These are phyloP conservation scores for Alternaria sp. DNA, from an alignment of 2,329 filamentous ascomycete genomes.

Conservation along the genomic window DNA sequence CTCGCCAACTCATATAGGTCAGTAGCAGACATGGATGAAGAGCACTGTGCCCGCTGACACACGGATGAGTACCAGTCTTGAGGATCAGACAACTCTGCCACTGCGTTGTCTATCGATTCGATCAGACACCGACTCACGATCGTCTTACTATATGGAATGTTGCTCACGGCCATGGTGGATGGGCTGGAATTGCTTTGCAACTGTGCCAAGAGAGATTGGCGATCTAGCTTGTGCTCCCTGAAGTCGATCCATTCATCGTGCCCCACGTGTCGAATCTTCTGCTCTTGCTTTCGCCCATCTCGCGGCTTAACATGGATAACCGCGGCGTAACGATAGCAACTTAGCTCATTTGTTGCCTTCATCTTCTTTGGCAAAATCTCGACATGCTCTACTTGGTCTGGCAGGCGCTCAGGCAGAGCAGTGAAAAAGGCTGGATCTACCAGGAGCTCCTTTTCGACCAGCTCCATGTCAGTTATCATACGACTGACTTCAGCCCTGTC, in stretches of 20 bases:
- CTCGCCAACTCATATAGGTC: constrained; percentile 1
- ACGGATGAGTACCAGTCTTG: background rate
- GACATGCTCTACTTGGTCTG: constrained; percentile 5
- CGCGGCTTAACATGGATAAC: background rate
- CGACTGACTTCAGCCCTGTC: constrained; percentile 2
- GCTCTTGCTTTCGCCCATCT: background rate
- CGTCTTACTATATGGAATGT: constrained; percentile 3
- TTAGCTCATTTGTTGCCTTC: constrained; percentile 20
- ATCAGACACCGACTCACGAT: background rate
- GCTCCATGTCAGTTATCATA: constrained; percentile 10
- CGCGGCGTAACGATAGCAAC: constrained; percentile 18
- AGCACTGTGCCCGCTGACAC: background rate
- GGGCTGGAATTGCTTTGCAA: background rate
- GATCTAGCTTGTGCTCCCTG: background rate
- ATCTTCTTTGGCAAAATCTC: constrained; percentile 21
- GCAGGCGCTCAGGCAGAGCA: background rate
- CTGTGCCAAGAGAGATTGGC: background rate
- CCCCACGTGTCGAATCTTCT: background rate
- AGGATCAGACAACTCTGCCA: background rate
- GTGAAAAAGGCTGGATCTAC: constrained; percentile 18
- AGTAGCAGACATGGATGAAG: background rate
- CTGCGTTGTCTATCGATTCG: background rate
- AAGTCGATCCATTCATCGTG: background rate
- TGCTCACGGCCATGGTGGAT: background rate
- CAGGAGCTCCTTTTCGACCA: constrained; percentile 7